phyloP scores from a whole-genome alignment of 2,329 filamentous ascomycete genomes.

The Pseudogymnoascus sp. region DNA sequence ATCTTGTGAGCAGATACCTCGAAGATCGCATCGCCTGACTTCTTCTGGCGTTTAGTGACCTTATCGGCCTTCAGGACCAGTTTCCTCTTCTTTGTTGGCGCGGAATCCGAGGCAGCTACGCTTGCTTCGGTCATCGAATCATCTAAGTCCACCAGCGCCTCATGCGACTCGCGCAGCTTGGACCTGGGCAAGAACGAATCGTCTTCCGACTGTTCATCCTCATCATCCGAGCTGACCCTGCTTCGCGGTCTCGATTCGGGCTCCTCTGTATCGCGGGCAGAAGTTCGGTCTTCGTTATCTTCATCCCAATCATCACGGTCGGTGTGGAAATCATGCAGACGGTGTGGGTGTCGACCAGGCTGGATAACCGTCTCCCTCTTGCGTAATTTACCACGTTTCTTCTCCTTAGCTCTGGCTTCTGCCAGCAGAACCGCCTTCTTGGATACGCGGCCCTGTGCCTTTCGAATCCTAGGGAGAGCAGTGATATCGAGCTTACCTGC shows the following conservation, averaged over 20 bases:
- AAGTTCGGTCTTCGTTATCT: conserved; percentile 59
- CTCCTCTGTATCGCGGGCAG: conserved; percentile 75
- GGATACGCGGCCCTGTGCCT: conserved; percentile 52
- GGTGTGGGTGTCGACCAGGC: conserved; percentile 48
- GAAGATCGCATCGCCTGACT: conserved; percentile 72
- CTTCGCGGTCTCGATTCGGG: conserved; percentile 76
- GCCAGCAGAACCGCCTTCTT: conserved; percentile 59
- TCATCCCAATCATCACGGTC: conserved; percentile 84
- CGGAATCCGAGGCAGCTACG: conserved; percentile 55
- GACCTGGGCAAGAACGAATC: conserved; percentile 23
- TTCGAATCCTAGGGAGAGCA: conserved; percentile 69
- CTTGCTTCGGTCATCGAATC: conserved; percentile 68
- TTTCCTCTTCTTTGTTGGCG: conserved; percentile 64
- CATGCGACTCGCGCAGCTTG: conserved; percentile 9
- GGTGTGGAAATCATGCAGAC: conserved; percentile 65
- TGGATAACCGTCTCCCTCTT: conserved; percentile 34
- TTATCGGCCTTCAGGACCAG: conserved; percentile 62
- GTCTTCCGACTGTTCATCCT: conserved; percentile 29
- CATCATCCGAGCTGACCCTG: conserved; percentile 61
- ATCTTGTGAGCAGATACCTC: conserved; percentile 53
- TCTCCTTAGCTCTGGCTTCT: conserved; percentile 58
- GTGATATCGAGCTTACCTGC: conserved; percentile 54
- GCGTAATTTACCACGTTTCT: conserved; percentile 32
- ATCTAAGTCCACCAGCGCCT: conserved; percentile 33
- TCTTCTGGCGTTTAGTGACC: conserved; percentile 74